A percentile compares a stretch with the other conserved stretches of the same genome.
Conservation (phyloP, 148 eudicot genomes). For the Pouteria glomerata region DNA sequence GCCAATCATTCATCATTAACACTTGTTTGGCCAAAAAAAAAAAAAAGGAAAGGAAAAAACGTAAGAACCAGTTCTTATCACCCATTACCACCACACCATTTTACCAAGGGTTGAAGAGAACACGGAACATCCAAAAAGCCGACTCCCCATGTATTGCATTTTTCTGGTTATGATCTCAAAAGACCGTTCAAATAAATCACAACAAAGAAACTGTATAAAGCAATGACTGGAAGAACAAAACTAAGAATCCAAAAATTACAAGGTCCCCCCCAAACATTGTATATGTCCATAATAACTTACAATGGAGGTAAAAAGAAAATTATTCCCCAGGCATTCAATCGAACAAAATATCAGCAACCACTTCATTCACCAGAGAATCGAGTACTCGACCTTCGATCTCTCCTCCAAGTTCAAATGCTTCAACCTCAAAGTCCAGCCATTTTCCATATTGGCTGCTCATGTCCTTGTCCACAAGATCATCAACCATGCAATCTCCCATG, state of each 20-base stretch:
- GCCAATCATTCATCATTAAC: no score
- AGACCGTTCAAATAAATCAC: not conserved
- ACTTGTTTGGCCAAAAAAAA: no score
- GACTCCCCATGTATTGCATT: not conserved
- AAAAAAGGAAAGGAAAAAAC: no score
- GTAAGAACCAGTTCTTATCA: no score
- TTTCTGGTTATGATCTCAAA: not conserved
- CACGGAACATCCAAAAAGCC: not conserved
- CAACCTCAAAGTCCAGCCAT: slow-evolving; percentile 75
- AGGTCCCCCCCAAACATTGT: not conserved
- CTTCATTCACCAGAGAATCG: slow-evolving; percentile 61
- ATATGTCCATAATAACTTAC: no score
- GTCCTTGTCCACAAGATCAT: slow-evolving; percentile 83
- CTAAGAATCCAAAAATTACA: not conserved
- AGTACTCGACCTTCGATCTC: slow-evolving; percentile 59
- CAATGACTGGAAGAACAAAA: not conserved
- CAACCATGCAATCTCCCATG: slow-evolving; percentile 67
- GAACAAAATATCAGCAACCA: slow-evolving; percentile 59
- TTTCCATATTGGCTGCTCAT: slow-evolving; percentile 72
- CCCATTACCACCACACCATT: no score
- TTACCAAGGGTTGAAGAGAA: no score
- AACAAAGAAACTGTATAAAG: not conserved
- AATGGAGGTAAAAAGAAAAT: not conserved
- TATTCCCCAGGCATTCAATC: slow-evolving; percentile 1
- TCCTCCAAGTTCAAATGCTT: slow-evolving; percentile 61